Percentiles rank a stretch among this genome's conserved stretches.
Evolutionary conservation across 1,139 yeast genomes (phyloP).

Genomic region (Zygosaccharomyces sapae): DNA sequence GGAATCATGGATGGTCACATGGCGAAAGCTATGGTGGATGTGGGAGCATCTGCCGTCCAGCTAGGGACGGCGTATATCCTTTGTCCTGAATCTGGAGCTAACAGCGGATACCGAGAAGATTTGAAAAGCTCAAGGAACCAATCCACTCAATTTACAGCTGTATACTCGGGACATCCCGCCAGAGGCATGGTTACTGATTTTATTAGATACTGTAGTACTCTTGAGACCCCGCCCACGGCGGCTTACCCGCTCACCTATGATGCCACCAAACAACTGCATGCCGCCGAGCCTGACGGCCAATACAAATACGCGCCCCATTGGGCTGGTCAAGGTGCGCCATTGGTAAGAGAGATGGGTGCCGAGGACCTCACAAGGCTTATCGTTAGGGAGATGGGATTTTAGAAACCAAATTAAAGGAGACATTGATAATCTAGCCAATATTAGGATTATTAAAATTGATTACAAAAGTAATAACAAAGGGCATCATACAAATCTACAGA

Average conservation of each 20-base stretch:
- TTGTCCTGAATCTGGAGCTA: constrained; percentile 35
- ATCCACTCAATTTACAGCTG: constrained; percentile 38
- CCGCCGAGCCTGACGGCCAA: constrained; percentile 6
- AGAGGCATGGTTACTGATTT: constrained; percentile 40
- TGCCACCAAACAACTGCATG: constrained; percentile 35
- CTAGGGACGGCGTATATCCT: constrained; percentile 46
- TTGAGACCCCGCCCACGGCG: constrained; percentile 30
- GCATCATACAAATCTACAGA: background rate
- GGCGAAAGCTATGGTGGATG: constrained; percentile 32
- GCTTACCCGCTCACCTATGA: constrained; percentile 40
- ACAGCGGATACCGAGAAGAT: constrained; percentile 4
- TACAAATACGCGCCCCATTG: constrained; percentile 11
- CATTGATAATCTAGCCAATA: too few relatives aligned
- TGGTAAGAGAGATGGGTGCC: constrained; percentile 2
- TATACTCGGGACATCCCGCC: constrained; percentile 43
- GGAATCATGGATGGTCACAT: constrained; percentile 40
- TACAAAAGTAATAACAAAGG: background rate
- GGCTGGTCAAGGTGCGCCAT: constrained; percentile 14
- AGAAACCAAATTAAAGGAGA: background rate
- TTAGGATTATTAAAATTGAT: too few relatives aligned
- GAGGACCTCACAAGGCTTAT: background rate
- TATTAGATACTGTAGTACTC: constrained; percentile 5
- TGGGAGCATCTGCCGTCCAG: constrained; percentile 48
- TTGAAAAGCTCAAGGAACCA: constrained; percentile 13
- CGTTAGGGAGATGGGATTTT: constrained; percentile 1